phyloP scores from a whole-genome alignment of 352 stramenopile genomes.

The Pythium rhizo-oryzae region DNA sequence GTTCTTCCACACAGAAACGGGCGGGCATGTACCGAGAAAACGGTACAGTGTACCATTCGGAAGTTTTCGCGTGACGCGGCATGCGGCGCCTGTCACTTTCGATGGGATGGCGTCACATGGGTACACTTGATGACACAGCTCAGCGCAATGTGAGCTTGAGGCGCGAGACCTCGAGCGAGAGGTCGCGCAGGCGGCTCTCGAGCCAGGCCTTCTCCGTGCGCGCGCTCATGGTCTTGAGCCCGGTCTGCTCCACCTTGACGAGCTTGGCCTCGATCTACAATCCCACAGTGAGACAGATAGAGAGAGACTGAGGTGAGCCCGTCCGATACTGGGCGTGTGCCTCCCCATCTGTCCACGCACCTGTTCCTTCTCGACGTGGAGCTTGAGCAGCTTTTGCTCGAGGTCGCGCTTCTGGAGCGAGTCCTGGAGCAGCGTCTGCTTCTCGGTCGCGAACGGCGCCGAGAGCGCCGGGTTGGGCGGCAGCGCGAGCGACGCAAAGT shows the following conservation, averaged over 20 bases:
- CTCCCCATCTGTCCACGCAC: constrained; percentile 9
- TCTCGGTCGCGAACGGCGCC: constrained; percentile 46
- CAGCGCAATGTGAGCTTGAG: constrained; percentile 41
- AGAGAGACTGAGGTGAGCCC: no score
- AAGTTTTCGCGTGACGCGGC: constrained; percentile 11
- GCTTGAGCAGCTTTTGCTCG: constrained; percentile 44
- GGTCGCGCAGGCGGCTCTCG: constrained; percentile 32
- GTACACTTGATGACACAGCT: constrained; percentile 26
- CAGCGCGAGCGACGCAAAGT: neutral
- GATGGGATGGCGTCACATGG: constrained; percentile 26
- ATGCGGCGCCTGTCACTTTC: constrained; percentile 1
- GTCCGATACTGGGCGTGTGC: no score
- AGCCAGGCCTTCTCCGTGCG: constrained; percentile 41
- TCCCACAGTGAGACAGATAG: no score
- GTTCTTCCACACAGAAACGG: neutral
- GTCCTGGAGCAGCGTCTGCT: constrained; percentile 45
- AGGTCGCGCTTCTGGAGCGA: constrained; percentile 42
- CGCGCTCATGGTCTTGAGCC: constrained; percentile 45
- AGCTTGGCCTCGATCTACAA: constrained; percentile 42
- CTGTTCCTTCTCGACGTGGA: constrained; percentile 56
- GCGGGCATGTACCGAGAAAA: constrained; percentile 10
- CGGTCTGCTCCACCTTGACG: constrained; percentile 45
- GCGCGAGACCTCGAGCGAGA: constrained; percentile 37
- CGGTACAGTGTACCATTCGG: constrained; percentile 24
- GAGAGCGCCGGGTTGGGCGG: constrained; percentile 26